Evolutionary conservation across 441 rosid species (phyloP), one percentile per base, ranked within the genome.

Genomic region (Brassica balearica): DNA sequence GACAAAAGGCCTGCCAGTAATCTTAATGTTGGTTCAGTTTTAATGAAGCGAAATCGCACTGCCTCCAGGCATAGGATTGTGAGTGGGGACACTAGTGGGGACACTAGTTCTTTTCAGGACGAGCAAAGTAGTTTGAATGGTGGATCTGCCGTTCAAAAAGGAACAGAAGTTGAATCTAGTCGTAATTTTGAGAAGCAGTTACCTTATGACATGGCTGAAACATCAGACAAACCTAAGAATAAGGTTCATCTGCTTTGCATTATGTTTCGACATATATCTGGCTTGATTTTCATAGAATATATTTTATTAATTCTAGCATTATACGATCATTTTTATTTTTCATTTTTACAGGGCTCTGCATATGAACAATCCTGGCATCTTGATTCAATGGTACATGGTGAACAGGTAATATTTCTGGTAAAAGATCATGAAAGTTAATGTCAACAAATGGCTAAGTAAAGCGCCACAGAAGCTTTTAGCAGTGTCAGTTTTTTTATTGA

Each of bases 41-140:
- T 96, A n/a, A 86, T 94, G 69, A 95, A 91, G 73, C 96, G 99
- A 65, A 82, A 86, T 72, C 97, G 99, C 63, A 91, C 94, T 85
- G 89, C 95, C 72, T 84, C 90, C 46, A 92, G 98, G 88, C 97
- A 89, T 81, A 86, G 95, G 87, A 84, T 90, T 76, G 64, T 71
- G 46, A 86, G 89, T 86, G 99, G 91, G 80, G 96, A 91, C 68
- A 93, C 98, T 69, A 95, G 98, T 86, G 98, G 97, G 72, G 99
- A 93, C 81, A 88, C 98, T 61, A 90, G 78, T 86, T 95, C 97
- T 73, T 88, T 89, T 83, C 99, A 92, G 88, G 98, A 95, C 81
- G 97, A 93, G 67, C 91, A 85, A 86, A 88, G 91, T 87, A 86
- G 92, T 53, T 74, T 89, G 88, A 88, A 88, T 81, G 93, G 92